phyloP scores from a whole-genome alignment of 1,284 basidiomycete genomes.

The Leccinum fuscescens region DNA sequence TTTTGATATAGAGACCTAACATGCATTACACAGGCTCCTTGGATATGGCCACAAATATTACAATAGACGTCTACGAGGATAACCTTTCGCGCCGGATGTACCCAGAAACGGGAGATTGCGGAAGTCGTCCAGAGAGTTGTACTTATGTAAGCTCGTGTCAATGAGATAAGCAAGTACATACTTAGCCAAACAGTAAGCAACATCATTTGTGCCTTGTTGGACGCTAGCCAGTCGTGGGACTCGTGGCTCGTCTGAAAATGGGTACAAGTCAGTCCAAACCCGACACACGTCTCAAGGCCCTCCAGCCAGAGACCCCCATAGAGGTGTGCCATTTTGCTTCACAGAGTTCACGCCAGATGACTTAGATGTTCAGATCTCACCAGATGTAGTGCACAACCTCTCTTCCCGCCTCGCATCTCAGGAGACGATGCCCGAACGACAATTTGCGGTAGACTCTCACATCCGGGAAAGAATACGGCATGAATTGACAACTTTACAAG shows the following conservation, averaged over 20 bases:
- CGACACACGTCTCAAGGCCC: constrained; percentile 55
- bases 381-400: constrained; percentile 72
- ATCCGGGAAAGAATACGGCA: constrained; percentile 65
- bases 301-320: constrained; percentile 61
- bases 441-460: constrained; percentile 66
- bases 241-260: constrained; percentile 40
- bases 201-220: neutral
- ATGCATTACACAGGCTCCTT: constrained; percentile 38
- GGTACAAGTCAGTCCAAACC: constrained; percentile 65
- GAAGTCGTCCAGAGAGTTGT: neutral
- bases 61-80: constrained; percentile 25
- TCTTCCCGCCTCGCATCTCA: constrained; percentile 59
- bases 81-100: neutral
- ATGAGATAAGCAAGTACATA: neutral
- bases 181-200: constrained; percentile 21
- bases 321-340: constrained; percentile 43
- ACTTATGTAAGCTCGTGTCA: neutral
- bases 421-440: constrained; percentile 60
- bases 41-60: constrained; percentile 50
- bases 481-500: constrained; percentile 60
- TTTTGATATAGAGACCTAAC: constrained; percentile 3
- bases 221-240: neutral
- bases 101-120: too few relatives aligned
- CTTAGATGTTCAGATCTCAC: constrained; percentile 56
- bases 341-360: constrained; percentile 3